These are phyloP conservation scores for Amanita subjunquillea DNA, from an alignment of 768 basidiomycete genomes.

Conservation along the genomic window DNA sequence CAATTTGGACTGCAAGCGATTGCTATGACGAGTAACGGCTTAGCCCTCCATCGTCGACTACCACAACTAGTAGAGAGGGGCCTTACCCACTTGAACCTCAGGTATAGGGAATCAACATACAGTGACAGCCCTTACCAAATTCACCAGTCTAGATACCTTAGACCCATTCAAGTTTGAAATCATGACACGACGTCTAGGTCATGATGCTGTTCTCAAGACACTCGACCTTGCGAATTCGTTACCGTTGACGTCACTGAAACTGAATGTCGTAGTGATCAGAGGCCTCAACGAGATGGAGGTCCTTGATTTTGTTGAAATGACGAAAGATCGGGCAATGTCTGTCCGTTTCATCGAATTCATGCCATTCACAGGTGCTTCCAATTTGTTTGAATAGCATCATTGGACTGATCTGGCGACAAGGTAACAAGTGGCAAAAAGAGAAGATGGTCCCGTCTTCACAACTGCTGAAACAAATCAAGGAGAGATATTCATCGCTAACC, in stretches of 20 bases:
- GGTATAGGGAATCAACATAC: conserved; percentile 15
- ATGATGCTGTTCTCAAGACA: conserved; percentile 62
- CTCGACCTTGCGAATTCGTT: conserved; percentile 52
- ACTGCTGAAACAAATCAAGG: conserved; percentile 41
- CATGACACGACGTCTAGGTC: conserved; percentile 73
- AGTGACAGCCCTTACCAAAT: neutral
- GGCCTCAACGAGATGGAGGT: conserved; percentile 79
- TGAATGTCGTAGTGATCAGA: conserved; percentile 79
- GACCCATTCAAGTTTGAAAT: conserved; percentile 83
- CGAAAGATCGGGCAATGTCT: conserved; percentile 48
- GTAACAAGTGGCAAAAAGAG: conserved; percentile 75
- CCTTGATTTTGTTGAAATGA: conserved; percentile 69
- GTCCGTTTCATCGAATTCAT: conserved; percentile 91
- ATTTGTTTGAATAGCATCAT: conserved; percentile 1
- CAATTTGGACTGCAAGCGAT: conserved; percentile 57
- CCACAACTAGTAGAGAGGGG: conserved; percentile 58
- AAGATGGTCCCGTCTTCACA: conserved; percentile 77
- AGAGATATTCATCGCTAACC: conserved; percentile 35
- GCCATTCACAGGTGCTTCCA: conserved; percentile 69
- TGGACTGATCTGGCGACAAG: conserved; percentile 23
- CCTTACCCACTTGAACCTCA: conserved; percentile 66
- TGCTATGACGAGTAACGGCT: conserved; percentile 81
- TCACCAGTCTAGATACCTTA: conserved; percentile 65
- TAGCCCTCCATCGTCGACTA: conserved; percentile 66
- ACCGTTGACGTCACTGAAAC: conserved; percentile 51